These are phyloP conservation scores for Didymella lethalis DNA, from an alignment of 2,329 filamentous ascomycete genomes.

Conservation along the genomic window DNA sequence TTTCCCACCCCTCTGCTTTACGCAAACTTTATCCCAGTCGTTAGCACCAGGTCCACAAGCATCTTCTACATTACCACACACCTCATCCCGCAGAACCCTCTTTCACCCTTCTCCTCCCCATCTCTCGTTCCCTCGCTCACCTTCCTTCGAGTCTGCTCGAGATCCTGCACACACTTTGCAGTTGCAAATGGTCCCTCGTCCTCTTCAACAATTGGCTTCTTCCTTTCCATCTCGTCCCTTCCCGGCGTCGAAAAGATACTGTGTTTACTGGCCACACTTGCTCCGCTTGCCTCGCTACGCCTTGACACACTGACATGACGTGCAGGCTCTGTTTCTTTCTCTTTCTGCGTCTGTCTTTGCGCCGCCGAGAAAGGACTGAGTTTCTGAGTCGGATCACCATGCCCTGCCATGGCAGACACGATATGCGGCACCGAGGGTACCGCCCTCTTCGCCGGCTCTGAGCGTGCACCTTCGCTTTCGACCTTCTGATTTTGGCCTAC, in stretches of 20 bases:
- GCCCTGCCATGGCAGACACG: slow-evolving; percentile 10
- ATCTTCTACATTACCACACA: slow-evolving; percentile 30
- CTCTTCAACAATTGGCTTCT: slow-evolving; percentile 31
- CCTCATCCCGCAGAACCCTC: slow-evolving; percentile 9
- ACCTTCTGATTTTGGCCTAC: neutral
- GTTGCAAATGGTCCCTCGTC: slow-evolving; percentile 38
- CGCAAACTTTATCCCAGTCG: neutral
- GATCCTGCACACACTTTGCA: slow-evolving; percentile 27
- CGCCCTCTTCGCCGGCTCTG: neutral
- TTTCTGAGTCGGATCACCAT: neutral
- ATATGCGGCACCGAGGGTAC: slow-evolving; percentile 2
- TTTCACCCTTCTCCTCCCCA: neutral
- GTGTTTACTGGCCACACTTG: slow-evolving; percentile 13
- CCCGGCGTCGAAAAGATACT: slow-evolving; percentile 40
- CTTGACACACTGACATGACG: slow-evolving; percentile 4
- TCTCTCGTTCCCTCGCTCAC: slow-evolving; percentile 22
- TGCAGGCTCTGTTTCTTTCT: neutral
- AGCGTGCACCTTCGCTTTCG: neutral
- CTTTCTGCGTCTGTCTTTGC: neutral
- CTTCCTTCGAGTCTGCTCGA: slow-evolving; percentile 26
- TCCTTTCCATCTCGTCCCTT: slow-evolving; percentile 44
- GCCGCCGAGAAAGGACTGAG: neutral
- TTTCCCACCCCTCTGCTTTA: neutral
- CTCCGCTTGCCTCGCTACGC: slow-evolving; percentile 13
- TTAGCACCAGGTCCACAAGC: neutral